Percentiles rank a stretch among this genome's conserved stretches.
Evolutionary conservation across 495 filamentous ascomycete genomes (phyloP).

Genomic region (Ascobolus immersus): DNA sequence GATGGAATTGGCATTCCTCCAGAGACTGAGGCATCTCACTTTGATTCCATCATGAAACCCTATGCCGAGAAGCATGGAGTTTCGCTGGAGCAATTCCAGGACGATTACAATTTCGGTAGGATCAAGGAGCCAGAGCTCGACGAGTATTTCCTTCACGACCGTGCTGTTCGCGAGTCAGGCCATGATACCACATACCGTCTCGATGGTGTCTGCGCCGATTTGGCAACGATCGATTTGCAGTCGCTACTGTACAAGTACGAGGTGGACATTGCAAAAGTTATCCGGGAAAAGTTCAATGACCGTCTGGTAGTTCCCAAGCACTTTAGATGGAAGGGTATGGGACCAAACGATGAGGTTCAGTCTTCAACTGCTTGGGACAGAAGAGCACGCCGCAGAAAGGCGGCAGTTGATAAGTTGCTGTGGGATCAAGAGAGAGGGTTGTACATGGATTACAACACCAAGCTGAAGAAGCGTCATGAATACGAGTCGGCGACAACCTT

Average conservation of each 20-base stretch:
- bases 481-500: constrained; percentile 82
- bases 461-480: constrained; percentile 42
- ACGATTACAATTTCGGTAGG: constrained; percentile 55
- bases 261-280: constrained; percentile 60
- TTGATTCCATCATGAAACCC: constrained; percentile 60
- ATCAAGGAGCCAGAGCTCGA: constrained; percentile 72
- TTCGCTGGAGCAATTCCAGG: constrained; percentile 54
- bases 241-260: constrained; percentile 90
- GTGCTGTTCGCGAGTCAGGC: constrained; percentile 84
- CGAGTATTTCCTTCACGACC: constrained; percentile 84
- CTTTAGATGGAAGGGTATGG: constrained; percentile 30
- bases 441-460: constrained; percentile 90
- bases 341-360: constrained; percentile 35
- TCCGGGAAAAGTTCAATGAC: constrained; percentile 60
- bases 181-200: constrained; percentile 89
- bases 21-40: constrained; percentile 76
- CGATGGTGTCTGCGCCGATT: constrained; percentile 60
- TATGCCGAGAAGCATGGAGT: constrained; percentile 68
- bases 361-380: constrained; percentile 73
- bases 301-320: constrained; percentile 50
- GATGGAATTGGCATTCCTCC: constrained; percentile 79
- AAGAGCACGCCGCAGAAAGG: constrained; percentile 50
- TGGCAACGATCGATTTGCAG: constrained; percentile 87
- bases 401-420: constrained; percentile 60
- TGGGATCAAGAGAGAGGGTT: constrained; percentile 81